Base-by-base conservation (phyloP, 1,139 yeast genomes). In the Lodderomyces theae region DNA sequence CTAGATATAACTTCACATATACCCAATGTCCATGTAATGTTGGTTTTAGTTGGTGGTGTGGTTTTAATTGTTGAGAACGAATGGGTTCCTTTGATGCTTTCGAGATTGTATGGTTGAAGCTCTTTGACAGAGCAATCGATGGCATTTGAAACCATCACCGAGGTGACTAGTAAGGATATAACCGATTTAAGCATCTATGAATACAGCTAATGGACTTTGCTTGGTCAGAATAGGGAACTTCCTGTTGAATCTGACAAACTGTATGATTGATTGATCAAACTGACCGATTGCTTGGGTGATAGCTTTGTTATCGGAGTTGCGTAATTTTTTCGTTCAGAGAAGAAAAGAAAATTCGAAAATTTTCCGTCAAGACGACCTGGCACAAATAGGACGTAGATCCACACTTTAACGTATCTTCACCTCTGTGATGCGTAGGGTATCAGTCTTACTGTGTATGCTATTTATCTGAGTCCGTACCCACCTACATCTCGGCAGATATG, bases 41-140 rank as follows among this genome's bases (percentile, higher is more conserved):
- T 72, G 2, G 87, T 79, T 34, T 62, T 66, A 5, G 90, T 76
- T 2, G 97, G 97, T 19, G 97, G 97, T 11, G 96, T 86, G 37
- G 74, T 75, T 34, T 60, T 65, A 24, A 68, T 52, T 4, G 54
- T 42, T 7, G 68, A 54, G 13, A 67, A 65, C 2, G 62, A 51
- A 50, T 77, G 76, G 5, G 68, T 56, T 2, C 86, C 86, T 36
- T 69, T 69, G 34, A 82, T 62, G 16, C 64, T 52, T 41, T 69
- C 72, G 49, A 79, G 70, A 42, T 71, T 61, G 51, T 64, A 66
- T 28, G 64, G 64, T 18, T 60, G 59, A 30, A 77, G 61, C 33
- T 69, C 70, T 12, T 65, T 54, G 23, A 60, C 68, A 2, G 63
- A 52, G 53, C 85, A 80, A 52, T 72, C 73, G 45, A 79, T 63